Conservation (phyloP, 169 alveolate species). For the Plasmodium fragile region DNA sequence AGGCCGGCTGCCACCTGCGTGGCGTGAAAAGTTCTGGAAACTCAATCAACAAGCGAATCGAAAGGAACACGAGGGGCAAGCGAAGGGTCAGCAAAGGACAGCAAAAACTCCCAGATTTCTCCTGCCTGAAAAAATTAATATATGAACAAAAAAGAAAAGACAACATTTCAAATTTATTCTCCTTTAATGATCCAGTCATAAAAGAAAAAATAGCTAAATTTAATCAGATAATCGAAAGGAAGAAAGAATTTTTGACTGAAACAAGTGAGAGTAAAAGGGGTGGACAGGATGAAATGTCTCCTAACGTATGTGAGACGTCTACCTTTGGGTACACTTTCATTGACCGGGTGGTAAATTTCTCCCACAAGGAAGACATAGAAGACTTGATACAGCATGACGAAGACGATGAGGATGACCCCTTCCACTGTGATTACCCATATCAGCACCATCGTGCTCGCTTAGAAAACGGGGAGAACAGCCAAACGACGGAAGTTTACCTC, state of each 20-base stretch:
- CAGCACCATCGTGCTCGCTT: background rate
- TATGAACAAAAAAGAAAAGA: constrained; percentile 66
- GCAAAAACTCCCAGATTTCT: constrained; percentile 62
- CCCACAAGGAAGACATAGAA: constrained; percentile 38
- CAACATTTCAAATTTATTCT: constrained; percentile 32
- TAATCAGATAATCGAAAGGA: constrained; percentile 63
- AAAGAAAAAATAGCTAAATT: constrained; percentile 58
- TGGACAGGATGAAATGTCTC: constrained; percentile 32
- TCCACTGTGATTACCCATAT: background rate
- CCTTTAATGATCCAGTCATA: constrained; percentile 56
- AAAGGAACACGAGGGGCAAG: constrained; percentile 11
- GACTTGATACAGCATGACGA: constrained; percentile 72
- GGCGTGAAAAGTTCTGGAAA: background rate
- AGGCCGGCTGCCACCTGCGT: background rate
- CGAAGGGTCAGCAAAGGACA: constrained; percentile 3
- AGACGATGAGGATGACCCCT: background rate
- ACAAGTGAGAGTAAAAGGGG: background rate
- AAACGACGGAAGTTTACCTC: background rate
- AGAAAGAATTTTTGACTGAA: constrained; percentile 11
- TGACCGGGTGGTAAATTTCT: constrained; percentile 8
- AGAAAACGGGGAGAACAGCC: background rate
- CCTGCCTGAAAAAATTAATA: constrained; percentile 66
- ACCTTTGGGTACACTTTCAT: constrained; percentile 72
- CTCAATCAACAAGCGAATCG: background rate
- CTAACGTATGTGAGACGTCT: constrained; percentile 50